Evolutionary conservation across 306 rosid species (phyloP), one percentile per base, ranked within the genome.

Genomic region (Canavalia ensiformis): DNA sequence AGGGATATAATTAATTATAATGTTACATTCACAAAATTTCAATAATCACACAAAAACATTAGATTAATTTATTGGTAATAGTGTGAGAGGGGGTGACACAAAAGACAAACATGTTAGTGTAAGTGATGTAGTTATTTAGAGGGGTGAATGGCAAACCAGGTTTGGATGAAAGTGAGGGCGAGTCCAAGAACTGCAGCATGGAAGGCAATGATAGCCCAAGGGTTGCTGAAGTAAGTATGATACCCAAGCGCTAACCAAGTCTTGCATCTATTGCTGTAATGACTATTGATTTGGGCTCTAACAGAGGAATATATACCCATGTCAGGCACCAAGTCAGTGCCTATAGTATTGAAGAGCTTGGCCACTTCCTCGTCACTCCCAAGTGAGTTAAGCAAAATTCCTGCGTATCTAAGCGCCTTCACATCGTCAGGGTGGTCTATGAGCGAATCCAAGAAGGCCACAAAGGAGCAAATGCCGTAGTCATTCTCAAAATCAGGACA

Each of bases 281-380:
- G 87, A 6, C 1, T 29, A 0, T 83, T 25, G 3, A 78, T 50
- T 1, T 4, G 0, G 0, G 0, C 0, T 8, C 68, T 75, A 10
- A 85, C 75, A 0, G 2, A 0, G 0, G 1, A 0, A 58, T 84
- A 79, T 41, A 6, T 7, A 1, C 0, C 8, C 12, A 3, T 2
- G 58, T 85, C 5, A 79, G 41, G 9, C 0, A 64, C 74, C 76
- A 86, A 56, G 55, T 79, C 79, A 1, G 78, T 33, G 33, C 70
- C 44, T 4, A 87, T 41, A 60, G 50, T 70, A 10, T 86, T 86
- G 57, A 86, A 84, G 28, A 62, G 80, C 0, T 51, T 0, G 9
- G 88, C 78, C 82, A 87, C 87, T 1, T 86, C 87, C 28, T 84
- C 11, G 46, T 87, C 88, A 50, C 87, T 85, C 4, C 91, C 88